Evolutionary conservation across 2,329 filamentous ascomycete genomes (phyloP).

Genomic region (Bimuria novae-zelandiae): DNA sequence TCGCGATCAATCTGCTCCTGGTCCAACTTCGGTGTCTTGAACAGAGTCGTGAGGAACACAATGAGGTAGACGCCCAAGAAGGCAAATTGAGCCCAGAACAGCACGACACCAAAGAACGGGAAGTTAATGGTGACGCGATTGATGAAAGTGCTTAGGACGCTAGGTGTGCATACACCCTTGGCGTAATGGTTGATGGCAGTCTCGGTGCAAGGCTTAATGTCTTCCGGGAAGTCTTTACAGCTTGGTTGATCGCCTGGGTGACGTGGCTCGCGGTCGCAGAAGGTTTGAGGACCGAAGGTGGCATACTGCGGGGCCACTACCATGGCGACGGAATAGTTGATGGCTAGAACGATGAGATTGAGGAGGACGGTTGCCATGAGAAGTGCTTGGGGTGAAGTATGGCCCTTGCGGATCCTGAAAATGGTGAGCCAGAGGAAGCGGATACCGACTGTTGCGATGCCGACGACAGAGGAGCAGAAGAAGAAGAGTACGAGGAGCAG

Average conservation of each 20-base stretch:
- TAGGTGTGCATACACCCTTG: conserved; percentile 83
- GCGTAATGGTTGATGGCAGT: conserved; percentile 71
- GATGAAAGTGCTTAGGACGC: conserved; percentile 87
- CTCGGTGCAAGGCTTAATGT: conserved; percentile 84
- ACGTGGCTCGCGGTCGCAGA: conserved; percentile 74
- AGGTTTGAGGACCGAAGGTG: conserved; percentile 91
- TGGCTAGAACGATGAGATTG: conserved; percentile 83
- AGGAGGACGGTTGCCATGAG: conserved; percentile 90
- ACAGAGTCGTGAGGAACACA: conserved; percentile 76
- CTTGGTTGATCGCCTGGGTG: conserved; percentile 71
- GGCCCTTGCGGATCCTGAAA: conserved; percentile 86
- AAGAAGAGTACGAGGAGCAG: conserved; percentile 82
- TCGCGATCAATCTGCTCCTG: conserved; percentile 83
- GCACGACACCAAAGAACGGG: conserved; percentile 89
- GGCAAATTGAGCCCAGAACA: conserved; percentile 95
- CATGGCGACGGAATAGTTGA: conserved; percentile 93
- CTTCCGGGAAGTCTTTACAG: conserved; percentile 71
- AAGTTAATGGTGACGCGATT: conserved; percentile 93
- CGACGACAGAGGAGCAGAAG: conserved; percentile 85
- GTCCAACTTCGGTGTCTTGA: conserved; percentile 79
- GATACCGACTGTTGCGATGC: conserved; percentile 85
- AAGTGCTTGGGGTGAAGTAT: conserved; percentile 89
- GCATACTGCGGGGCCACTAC: conserved; percentile 95
- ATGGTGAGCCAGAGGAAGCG: conserved; percentile 94
- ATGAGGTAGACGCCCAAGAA: conserved; percentile 85